A percentile compares a stretch with the other conserved stretches of the same genome.
Conservation (phyloP, 1,139 yeast species). For the Hyphopichia fennica region DNA sequence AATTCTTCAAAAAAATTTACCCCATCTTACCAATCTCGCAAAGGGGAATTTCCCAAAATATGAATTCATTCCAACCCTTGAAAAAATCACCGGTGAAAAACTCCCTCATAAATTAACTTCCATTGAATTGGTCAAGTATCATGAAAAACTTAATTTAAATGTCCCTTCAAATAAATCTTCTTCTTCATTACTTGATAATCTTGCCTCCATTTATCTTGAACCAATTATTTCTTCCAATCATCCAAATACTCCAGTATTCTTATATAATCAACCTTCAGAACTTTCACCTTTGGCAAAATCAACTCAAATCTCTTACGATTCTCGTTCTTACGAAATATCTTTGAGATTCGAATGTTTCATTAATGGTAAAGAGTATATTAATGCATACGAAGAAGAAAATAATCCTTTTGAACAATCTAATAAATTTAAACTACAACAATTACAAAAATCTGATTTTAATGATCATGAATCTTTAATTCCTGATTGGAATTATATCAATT, state of each 20-base stretch:
- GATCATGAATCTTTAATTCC: slow-evolving; percentile 71
- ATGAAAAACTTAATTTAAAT: slow-evolving; percentile 22
- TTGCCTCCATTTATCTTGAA: slow-evolving; percentile 66
- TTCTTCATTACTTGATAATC: slow-evolving; percentile 59
- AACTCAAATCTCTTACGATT: slow-evolving; percentile 14
- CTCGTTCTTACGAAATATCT: slow-evolving; percentile 47
- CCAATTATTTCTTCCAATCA: slow-evolving; percentile 43
- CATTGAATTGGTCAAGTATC: slow-evolving; percentile 38
- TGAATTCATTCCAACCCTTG: slow-evolving; percentile 64
- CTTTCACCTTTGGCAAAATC: slow-evolving; percentile 91
- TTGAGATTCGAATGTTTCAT: slow-evolving; percentile 83
- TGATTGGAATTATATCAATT: slow-evolving; percentile 67
- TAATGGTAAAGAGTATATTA: slow-evolving; percentile 76
- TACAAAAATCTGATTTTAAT: slow-evolving; percentile 41
- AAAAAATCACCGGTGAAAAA: slow-evolving; percentile 39
- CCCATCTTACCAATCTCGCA: slow-evolving; percentile 15
- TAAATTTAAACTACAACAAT: slow-evolving; percentile 62
- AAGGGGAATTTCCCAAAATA: slow-evolving; percentile 30
- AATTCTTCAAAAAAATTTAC: slow-evolving; percentile 13
- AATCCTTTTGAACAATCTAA: slow-evolving; percentile 66
- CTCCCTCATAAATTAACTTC: slow-evolving; percentile 43
- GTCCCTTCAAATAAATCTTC: slow-evolving; percentile 52
- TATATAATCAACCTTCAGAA: slow-evolving; percentile 79
- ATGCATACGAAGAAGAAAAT: slow-evolving; percentile 97
- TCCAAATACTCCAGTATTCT: slow-evolving; percentile 58